A percentile compares a stretch with the other conserved stretches of the same genome.
Evolutionary conservation across 345 rosid genomes (phyloP).

Genomic region (Syzygium grande): DNA sequence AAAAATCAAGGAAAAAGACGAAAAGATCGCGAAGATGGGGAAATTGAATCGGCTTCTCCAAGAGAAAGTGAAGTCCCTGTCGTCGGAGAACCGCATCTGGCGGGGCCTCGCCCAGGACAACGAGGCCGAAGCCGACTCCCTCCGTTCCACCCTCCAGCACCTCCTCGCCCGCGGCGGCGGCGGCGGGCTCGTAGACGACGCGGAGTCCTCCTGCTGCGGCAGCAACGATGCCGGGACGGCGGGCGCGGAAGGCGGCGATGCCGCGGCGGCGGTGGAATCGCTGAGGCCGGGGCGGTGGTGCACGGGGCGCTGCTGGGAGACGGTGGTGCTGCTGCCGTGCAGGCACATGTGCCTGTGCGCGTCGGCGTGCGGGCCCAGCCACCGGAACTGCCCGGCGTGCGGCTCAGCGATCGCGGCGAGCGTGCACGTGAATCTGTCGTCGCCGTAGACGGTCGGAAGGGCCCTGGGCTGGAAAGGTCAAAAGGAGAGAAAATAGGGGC

Average conservation of each 20-base stretch:
- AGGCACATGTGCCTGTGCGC: too few species aligned
- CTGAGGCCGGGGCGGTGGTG: too few species aligned
- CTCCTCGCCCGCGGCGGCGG: slow-evolving; percentile 35
- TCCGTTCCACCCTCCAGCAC: slow-evolving; percentile 45
- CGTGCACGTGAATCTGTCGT: slow-evolving; percentile 1
- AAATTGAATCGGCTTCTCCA: slow-evolving; percentile 50
- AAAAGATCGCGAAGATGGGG: slow-evolving; percentile 35
- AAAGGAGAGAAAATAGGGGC: background rate
- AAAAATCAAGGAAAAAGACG: slow-evolving; percentile 48
- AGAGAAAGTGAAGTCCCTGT: slow-evolving; percentile 39
- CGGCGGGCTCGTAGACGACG: slow-evolving; percentile 26
- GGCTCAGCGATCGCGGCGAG: too few species aligned
- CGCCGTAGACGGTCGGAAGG: background rate
- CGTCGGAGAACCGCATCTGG: slow-evolving; percentile 55
- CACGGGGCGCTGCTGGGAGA: too few species aligned
- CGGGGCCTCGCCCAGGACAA: slow-evolving; percentile 55
- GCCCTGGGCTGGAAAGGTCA: background rate
- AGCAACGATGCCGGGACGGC: slow-evolving; percentile 18
- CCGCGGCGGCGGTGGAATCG: background rate
- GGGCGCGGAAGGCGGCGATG: background rate
- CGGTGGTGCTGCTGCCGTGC: too few species aligned
- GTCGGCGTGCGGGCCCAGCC: too few species aligned
- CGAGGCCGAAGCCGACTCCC: slow-evolving; percentile 60
- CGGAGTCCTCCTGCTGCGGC: slow-evolving; percentile 54
- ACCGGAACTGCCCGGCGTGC: too few species aligned